A percentile compares a stretch with the other conserved stretches of the same genome.
Evolutionary conservation across 768 basidiomycete species (phyloP).

Genomic region (Lentinus brumalis): DNA sequence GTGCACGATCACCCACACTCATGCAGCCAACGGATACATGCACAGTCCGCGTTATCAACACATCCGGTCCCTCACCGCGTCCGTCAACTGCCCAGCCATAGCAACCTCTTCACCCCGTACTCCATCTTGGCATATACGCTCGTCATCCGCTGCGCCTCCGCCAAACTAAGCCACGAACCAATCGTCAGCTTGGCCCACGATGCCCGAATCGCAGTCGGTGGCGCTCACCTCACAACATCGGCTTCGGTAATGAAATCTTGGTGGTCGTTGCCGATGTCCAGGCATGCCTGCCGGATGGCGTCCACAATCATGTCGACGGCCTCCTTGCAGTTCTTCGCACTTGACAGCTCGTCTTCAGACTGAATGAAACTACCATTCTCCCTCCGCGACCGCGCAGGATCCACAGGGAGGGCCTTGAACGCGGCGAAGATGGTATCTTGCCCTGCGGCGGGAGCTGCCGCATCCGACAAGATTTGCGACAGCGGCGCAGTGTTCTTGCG

Average conservation of each 20-base stretch:
- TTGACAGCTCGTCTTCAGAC: slow-evolving; percentile 60
- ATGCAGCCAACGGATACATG: not conserved
- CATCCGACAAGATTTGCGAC: slow-evolving; percentile 39
- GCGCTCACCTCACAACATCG: slow-evolving; percentile 78
- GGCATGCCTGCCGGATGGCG: slow-evolving; percentile 66
- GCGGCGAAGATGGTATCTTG: slow-evolving; percentile 59
- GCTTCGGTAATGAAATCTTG: slow-evolving; percentile 57
- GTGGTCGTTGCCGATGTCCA: slow-evolving; percentile 53
- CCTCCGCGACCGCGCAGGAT: slow-evolving; percentile 52
- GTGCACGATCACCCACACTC: not conserved
- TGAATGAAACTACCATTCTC: slow-evolving; percentile 56
- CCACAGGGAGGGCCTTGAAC: slow-evolving; percentile 80
- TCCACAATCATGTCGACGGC: slow-evolving; percentile 77
- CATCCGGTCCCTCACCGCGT: slow-evolving; percentile 2
- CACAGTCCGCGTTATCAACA: not conserved
- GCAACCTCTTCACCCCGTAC: slow-evolving; percentile 85
- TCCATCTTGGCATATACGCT: slow-evolving; percentile 91
- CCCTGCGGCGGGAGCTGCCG: slow-evolving; percentile 34
- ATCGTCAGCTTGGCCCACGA: slow-evolving; percentile 11
- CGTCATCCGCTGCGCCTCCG: slow-evolving; percentile 83
- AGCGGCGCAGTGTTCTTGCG: slow-evolving; percentile 27
- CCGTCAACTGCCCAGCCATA: slow-evolving; percentile 78
- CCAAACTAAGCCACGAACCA: slow-evolving; percentile 49
- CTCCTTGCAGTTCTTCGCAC: slow-evolving; percentile 72
- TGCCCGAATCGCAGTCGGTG: slow-evolving; percentile 3